Conservation (phyloP, 495 filamentous ascomycete genomes). For the Podospora pseudopauciseta region DNA sequence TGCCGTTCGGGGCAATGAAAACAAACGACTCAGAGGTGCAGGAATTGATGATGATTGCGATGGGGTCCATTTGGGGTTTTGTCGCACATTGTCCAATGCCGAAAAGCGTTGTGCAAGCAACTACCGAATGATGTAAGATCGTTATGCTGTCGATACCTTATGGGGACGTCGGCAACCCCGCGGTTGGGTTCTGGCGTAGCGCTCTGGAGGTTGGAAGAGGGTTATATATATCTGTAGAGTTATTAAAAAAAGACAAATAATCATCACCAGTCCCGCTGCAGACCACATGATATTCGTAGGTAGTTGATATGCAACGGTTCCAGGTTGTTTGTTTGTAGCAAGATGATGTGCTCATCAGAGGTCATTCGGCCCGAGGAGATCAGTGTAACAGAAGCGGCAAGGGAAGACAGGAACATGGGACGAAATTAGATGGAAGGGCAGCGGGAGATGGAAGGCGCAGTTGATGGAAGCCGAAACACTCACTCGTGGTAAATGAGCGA, state of each 20-base stretch:
- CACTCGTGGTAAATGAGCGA: not conserved
- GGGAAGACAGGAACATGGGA: not conserved
- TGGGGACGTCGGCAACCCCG: not conserved
- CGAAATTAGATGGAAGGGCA: not conserved
- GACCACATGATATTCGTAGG: too few species aligned
- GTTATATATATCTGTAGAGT: not conserved
- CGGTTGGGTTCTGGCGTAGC: not conserved
- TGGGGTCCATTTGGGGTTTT: not conserved
- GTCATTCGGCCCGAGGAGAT: not conserved
- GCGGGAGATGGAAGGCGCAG: not conserved
- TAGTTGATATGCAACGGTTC: too few species aligned
- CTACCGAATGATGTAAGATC: slow-evolving; percentile 2
- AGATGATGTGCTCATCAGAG: too few species aligned
- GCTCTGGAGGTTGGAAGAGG: not conserved
- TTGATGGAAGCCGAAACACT: not conserved
- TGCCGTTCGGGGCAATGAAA: not conserved
- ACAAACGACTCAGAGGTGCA: not conserved
- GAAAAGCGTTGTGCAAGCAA: not conserved
- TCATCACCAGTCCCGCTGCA: too few species aligned
- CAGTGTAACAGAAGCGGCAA: not conserved
- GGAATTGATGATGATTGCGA: not conserved
- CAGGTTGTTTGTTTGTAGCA: too few species aligned
- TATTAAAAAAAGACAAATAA: not conserved
- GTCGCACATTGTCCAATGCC: not conserved
- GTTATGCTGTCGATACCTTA: not conserved